Evolutionary conservation across 2,329 filamentous ascomycete genomes (phyloP).

Genomic region (Neonectria sp.): DNA sequence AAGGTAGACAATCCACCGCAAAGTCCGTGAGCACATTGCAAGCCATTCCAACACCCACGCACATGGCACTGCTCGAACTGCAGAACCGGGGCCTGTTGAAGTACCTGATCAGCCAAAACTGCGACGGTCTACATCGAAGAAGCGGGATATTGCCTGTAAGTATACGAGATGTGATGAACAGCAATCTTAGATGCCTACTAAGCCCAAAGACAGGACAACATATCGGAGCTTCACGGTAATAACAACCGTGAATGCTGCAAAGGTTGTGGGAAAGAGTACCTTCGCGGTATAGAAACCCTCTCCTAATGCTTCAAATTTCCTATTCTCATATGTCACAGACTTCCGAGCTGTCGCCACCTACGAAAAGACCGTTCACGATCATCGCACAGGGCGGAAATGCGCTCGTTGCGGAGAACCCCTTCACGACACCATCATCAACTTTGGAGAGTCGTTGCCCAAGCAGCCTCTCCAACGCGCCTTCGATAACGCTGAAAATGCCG

Average conservation of each 20-base stretch:
- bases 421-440: slow-evolving; percentile 62
- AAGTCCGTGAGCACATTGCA: slow-evolving; percentile 57
- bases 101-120: slow-evolving; percentile 59
- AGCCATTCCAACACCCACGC: slow-evolving; percentile 60
- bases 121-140: slow-evolving; percentile 59
- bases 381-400: slow-evolving; percentile 63
- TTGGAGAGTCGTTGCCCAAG: slow-evolving; percentile 56
- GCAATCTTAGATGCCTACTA: background rate
- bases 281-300: slow-evolving; percentile 52
- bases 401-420: slow-evolving; percentile 55
- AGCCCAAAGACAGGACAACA: slow-evolving; percentile 51
- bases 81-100: slow-evolving; percentile 59
- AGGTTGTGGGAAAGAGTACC: slow-evolving; percentile 62
- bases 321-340: slow-evolving; percentile 46
- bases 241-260: slow-evolving; percentile 62
- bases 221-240: slow-evolving; percentile 65
- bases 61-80: slow-evolving; percentile 63
- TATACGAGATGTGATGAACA: fast-evolving
- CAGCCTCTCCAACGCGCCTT: slow-evolving; percentile 52
- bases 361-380: slow-evolving; percentile 59
- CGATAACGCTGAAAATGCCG: slow-evolving; percentile 57
- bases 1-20: slow-evolving; percentile 53
- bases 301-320: fast-evolving
- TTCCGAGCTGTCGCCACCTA: slow-evolving; percentile 62
- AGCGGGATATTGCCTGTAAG: slow-evolving; percentile 62